Conservation (phyloP, 257 asterid genomes). For the Scutellaria galericulata region DNA sequence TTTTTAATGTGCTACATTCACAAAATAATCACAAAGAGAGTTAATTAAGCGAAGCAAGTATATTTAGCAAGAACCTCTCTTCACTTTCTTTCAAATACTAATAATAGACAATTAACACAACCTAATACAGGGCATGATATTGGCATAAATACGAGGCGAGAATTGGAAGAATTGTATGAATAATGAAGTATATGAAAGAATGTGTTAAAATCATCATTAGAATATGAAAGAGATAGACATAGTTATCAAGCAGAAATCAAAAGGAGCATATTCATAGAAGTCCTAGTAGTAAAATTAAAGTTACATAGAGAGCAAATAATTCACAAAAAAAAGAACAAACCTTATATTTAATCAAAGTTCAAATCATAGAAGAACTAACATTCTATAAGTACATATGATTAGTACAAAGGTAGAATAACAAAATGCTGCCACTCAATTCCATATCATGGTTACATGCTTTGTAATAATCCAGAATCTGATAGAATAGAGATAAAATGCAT, state of each 20-base stretch:
- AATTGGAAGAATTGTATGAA: conserved; percentile 25
- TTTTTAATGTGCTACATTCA: conserved; percentile 76
- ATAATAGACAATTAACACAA: too few species aligned
- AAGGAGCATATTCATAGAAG: neutral
- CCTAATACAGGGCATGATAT: too few species aligned
- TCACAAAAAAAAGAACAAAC: too few species aligned
- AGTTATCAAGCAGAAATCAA: neutral
- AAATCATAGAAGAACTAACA: neutral
- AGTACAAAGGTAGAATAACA: neutral
- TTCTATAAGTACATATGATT: neutral
- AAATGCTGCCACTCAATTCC: neutral
- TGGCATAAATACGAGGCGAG: neutral
- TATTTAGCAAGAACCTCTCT: neutral
- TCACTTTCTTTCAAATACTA: too few species aligned
- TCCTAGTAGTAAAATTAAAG: neutral
- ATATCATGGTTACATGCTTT: conserved; percentile 21
- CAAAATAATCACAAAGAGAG: conserved; percentile 17
- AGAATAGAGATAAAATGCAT: too few species aligned
- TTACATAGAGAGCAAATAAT: too few species aligned
- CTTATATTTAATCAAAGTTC: too few species aligned
- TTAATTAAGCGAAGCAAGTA: conserved; percentile 19
- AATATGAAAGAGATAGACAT: neutral
- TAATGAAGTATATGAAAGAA: neutral
- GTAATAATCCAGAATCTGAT: neutral
- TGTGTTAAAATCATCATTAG: neutral